Base-by-base conservation (phyloP, 1,284 basidiomycete genomes). In the Puccinia polysora region DNA sequence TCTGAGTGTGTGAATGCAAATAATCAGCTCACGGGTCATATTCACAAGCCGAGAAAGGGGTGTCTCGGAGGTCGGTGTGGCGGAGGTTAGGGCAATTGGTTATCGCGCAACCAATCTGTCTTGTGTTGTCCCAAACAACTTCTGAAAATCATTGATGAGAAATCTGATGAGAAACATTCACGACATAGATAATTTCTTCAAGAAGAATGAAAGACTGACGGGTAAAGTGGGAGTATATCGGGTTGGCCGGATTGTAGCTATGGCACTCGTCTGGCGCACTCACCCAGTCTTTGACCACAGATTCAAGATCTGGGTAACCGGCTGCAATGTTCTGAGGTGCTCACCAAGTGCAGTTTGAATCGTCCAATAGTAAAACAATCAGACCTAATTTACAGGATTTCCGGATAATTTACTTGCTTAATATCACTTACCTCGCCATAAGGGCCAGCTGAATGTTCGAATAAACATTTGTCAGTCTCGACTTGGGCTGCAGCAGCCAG, bases 261-360 rank as follows among this genome's bases (percentile, higher is more conserved):
- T 25, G 10, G 12, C 62, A 50, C 36, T 64, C 62, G n/a, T 64
- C 34, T 2, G 1, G 0, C 25, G 43, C 47, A 6, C 20, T 36
- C 0, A 50, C 62, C 62, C 62, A 64, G 23, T 64, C 62, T 0
- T 52, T 1, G 32, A 64, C 45, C 10, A 64, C 62, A 14, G 28
- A n/a, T 34, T 50, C 45, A 14, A 64, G 8, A 2, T 40, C 36
- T 20, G 28, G 30, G 5, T 64, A 32, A 10, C 62, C 62, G 20
- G 47, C 62, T 12, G 62, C 62, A 20, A 64, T 50, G n/a, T 64
- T 64, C 62, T 64, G 62, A 45, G 28, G 14, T 43, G 8, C 14
- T 10, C 5, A 45, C 45, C 58, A 43, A 23, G 18, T 4, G 47
- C 47, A 18, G 32, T 1, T n/a, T 18, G 18, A 7, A 18, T 18